Evolutionary conservation across 1,284 basidiomycete genomes (phyloP).

Genomic region (Naganishia sp.): DNA sequence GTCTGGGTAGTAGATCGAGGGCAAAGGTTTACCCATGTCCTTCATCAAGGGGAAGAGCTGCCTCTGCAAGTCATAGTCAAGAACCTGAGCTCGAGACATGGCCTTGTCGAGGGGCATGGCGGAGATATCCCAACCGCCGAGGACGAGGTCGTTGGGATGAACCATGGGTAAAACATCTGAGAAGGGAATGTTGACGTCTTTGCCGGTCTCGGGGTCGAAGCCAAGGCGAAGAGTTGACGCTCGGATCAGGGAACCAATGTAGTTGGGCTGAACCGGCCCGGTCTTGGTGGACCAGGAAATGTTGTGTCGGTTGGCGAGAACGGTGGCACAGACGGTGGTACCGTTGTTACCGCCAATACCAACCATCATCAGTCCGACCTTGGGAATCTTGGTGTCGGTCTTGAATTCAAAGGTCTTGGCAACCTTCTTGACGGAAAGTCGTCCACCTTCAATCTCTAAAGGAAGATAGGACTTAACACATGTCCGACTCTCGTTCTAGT

Average conservation of each 20-base stretch:
- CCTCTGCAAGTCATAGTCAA: conserved; percentile 95
- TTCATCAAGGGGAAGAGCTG: conserved; percentile 88
- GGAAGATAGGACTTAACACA: background rate
- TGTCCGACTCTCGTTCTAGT: background rate
- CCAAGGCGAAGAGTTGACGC: conserved; percentile 94
- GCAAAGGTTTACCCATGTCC: conserved; percentile 73
- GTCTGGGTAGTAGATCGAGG: conserved; percentile 91
- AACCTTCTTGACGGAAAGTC: conserved; percentile 70
- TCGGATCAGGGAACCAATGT: conserved; percentile 84
- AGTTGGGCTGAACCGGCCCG: conserved; percentile 92
- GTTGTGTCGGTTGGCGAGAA: conserved; percentile 94
- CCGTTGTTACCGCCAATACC: conserved; percentile 98
- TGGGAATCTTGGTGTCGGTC: conserved; percentile 81
- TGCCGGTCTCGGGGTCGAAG: conserved; percentile 75
- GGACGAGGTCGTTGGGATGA: conserved; percentile 96
- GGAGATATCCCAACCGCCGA: conserved; percentile 98
- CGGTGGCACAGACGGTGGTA: conserved; percentile 87
- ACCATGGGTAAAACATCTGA: conserved; percentile 96
- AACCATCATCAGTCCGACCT: conserved; percentile 97
- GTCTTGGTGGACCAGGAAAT: conserved; percentile 94
- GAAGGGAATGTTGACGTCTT: conserved; percentile 91
- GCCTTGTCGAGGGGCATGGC: conserved; percentile 80
- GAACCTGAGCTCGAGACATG: conserved; percentile 89
- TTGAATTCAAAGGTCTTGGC: conserved; percentile 84
- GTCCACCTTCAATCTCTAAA: conserved; percentile 62